Conservation (phyloP, 805 yeast species). For the Candida caryicola region DNA sequence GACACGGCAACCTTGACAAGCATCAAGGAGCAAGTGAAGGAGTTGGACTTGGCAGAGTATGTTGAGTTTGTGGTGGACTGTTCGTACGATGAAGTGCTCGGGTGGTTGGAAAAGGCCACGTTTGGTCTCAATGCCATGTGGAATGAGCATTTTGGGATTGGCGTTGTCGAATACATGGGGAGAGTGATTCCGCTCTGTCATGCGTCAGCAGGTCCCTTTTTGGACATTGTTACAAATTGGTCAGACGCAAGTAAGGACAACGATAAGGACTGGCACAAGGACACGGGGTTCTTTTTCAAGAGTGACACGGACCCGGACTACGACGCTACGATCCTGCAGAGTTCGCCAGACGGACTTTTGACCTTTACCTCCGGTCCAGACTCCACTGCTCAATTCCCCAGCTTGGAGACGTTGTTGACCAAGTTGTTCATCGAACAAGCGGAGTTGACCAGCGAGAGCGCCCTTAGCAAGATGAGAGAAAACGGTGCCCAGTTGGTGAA, state of each 20-base stretch:
- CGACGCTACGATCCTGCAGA: slow-evolving; percentile 10
- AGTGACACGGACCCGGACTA: slow-evolving; percentile 72
- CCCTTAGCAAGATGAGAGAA: slow-evolving; percentile 40
- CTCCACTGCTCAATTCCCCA: slow-evolving; percentile 22
- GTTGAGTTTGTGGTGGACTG: slow-evolving; percentile 71
- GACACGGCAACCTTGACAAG: slow-evolving; percentile 60
- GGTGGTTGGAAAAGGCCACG: slow-evolving; percentile 52
- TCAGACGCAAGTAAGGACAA: slow-evolving; percentile 7
- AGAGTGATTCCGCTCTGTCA: slow-evolving; percentile 83
- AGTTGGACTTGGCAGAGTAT: slow-evolving; percentile 24
- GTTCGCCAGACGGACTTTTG: slow-evolving; percentile 4
- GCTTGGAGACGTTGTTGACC: slow-evolving; percentile 49
- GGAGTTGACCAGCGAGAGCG: slow-evolving; percentile 23
- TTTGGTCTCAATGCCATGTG: slow-evolving; percentile 96
- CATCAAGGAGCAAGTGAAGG: slow-evolving; percentile 43
- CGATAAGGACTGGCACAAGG: slow-evolving; percentile 30
- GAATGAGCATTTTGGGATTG: slow-evolving; percentile 99
- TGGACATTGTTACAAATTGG: slow-evolving; percentile 67
- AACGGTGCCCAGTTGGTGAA: slow-evolving; percentile 45
- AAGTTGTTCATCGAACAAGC: slow-evolving; percentile 38
- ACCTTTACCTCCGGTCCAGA: background rate
- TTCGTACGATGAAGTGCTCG: slow-evolving; percentile 59
- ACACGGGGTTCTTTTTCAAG: slow-evolving; percentile 79
- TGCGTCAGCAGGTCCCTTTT: slow-evolving; percentile 91
- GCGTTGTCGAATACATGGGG: slow-evolving; percentile 89